Conservation (phyloP, 768 basidiomycete species). For the Amanita exitialis region DNA sequence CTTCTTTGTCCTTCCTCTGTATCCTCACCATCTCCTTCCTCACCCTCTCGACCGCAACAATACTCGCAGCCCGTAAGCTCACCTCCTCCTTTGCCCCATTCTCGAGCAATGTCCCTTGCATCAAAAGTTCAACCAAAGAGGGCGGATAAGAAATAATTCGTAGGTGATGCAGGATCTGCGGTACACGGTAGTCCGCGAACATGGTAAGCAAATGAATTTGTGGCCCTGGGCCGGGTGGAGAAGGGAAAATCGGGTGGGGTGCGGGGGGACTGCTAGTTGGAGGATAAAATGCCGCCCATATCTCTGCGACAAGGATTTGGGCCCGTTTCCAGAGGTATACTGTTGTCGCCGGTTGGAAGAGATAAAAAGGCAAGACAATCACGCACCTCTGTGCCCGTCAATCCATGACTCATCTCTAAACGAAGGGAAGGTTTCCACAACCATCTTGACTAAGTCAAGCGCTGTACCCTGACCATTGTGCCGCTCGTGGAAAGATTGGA, state of each 20-base stretch:
- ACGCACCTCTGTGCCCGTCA: conserved; percentile 48
- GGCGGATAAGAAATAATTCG: conserved; percentile 65
- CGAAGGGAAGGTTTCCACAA: conserved; percentile 60
- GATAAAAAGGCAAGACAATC: background rate
- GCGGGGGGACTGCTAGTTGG: conserved; percentile 15
- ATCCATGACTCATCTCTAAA: conserved; percentile 63
- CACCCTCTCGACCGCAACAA: conserved; percentile 70
- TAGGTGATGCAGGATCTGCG: conserved; percentile 83
- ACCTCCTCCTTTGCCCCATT: conserved; percentile 63
- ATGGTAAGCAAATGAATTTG: conserved; percentile 71
- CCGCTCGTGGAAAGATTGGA: conserved; percentile 47
- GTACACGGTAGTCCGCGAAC: conserved; percentile 92
- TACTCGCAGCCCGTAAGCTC: conserved; percentile 70
- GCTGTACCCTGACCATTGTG: conserved; percentile 52
- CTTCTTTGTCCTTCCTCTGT: conserved; percentile 19
- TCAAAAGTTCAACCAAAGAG: conserved; percentile 42
- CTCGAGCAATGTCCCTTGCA: conserved; percentile 29
- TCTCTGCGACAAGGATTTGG: conserved; percentile 86
- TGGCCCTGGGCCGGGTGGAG: conserved; percentile 42
- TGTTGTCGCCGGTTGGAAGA: conserved; percentile 15
- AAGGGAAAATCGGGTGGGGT: conserved; percentile 68
- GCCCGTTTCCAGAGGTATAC: conserved; percentile 86
- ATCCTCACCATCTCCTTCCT: conserved; percentile 44
- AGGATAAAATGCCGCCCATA: conserved; percentile 88
- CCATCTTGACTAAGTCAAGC: conserved; percentile 62